These are phyloP conservation scores for Nannochloris sp. DNA, from an alignment of 139 green algal species.

Conservation along the genomic window DNA sequence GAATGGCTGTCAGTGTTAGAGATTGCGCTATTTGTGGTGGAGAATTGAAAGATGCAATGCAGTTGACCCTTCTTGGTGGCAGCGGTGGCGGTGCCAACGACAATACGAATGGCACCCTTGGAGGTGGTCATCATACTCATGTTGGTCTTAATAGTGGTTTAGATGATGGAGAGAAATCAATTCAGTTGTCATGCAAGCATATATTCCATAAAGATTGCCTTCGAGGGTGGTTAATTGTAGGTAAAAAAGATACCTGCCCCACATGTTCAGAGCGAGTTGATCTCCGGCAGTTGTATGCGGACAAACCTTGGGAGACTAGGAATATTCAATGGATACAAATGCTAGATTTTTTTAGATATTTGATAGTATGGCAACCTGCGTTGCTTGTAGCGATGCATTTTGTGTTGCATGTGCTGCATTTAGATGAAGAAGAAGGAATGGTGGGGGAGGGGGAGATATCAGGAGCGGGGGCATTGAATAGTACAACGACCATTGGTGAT, in stretches of 20 bases:
- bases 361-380: constrained; percentile 68
- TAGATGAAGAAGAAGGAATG: constrained; percentile 15
- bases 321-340: constrained; percentile 73
- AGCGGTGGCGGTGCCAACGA: neutral
- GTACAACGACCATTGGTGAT: no score
- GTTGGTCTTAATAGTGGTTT: neutral
- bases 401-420: constrained; percentile 35
- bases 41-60: constrained; percentile 52
- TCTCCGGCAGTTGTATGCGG: constrained; percentile 43
- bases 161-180: neutral
- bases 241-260: constrained; percentile 74
- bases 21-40: constrained; percentile 74
- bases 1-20: constrained; percentile 35
- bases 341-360: constrained; percentile 66
- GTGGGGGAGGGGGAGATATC: neutral
- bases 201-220: constrained; percentile 83
- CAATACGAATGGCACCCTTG: neutral
- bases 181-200: constrained; percentile 81
- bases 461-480: no score
- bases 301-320: constrained; percentile 61
- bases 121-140: neutral
- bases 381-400: constrained; percentile 51
- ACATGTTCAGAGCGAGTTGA: constrained; percentile 72
- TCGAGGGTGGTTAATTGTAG: constrained; percentile 79
- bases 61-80: neutral